Evolutionary conservation across 352 stramenopile species (phyloP).

Genomic region (Phytophthora cryptogea): DNA sequence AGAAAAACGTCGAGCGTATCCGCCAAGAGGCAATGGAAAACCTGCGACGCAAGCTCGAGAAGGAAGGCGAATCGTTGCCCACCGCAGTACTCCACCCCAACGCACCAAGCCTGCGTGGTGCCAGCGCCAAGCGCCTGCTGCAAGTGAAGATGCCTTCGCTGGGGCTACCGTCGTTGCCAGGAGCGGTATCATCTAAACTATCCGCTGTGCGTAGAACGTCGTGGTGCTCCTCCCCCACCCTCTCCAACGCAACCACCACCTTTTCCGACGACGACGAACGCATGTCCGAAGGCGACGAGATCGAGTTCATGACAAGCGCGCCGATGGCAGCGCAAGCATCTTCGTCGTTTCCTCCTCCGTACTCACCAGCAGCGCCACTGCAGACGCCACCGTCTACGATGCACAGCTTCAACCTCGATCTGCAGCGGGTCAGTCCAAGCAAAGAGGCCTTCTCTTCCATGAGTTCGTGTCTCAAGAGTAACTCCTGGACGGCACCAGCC

Average conservation of each 20-base stretch:
- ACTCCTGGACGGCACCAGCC: slow-evolving; percentile 25
- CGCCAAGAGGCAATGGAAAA: slow-evolving; percentile 79
- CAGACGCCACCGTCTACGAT: slow-evolving; percentile 47
- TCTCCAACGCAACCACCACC: slow-evolving; percentile 27
- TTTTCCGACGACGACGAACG: slow-evolving; percentile 38
- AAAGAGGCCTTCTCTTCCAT: slow-evolving; percentile 27
- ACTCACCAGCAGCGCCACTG: slow-evolving; percentile 27
- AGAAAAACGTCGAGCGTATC: slow-evolving; percentile 82
- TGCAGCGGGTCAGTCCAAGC: slow-evolving; percentile 44
- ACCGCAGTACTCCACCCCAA: slow-evolving; percentile 47
- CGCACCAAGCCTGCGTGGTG: slow-evolving; percentile 56
- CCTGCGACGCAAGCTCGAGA: slow-evolving; percentile 72
- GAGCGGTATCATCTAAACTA: slow-evolving; percentile 13
- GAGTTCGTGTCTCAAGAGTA: slow-evolving; percentile 17
- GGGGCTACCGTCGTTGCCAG: slow-evolving; percentile 18
- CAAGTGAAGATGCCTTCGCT: slow-evolving; percentile 61
- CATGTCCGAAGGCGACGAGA: slow-evolving; percentile 36
- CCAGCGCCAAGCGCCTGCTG: slow-evolving; percentile 74
- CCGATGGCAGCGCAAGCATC: slow-evolving; percentile 9
- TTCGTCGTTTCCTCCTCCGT: slow-evolving; percentile 14
- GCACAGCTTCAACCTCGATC: slow-evolving; percentile 58
- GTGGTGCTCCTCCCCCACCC: slow-evolving; percentile 32
- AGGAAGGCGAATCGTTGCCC: slow-evolving; percentile 37
- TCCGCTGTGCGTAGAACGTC: slow-evolving; percentile 17
- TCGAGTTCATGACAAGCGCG: slow-evolving; percentile 13